phyloP scores from a whole-genome alignment of 2,329 filamentous ascomycete species.

The Fusarium euwallaceae region DNA sequence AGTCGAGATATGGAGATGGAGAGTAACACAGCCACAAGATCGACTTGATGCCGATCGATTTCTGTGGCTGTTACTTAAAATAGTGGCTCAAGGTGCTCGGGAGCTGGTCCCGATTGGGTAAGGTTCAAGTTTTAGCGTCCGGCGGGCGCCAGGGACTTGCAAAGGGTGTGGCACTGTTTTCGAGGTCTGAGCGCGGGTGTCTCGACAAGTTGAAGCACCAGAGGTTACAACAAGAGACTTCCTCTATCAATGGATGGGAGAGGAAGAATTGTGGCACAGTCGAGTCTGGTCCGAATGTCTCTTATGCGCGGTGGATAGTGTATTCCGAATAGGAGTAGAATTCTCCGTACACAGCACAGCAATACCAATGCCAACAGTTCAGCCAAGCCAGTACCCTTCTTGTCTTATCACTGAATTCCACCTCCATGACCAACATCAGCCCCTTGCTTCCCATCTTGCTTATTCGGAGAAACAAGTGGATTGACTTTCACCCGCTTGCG shows the following conservation, averaged over 20 bases:
- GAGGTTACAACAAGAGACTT: conserved; percentile 6
- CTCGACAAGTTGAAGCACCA: conserved; percentile 19
- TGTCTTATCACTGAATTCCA: conserved; percentile 1
- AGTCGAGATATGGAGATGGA: neutral
- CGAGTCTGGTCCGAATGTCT: neutral
- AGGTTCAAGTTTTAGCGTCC: neutral
- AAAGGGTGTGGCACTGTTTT: conserved; percentile 28
- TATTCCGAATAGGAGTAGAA: neutral
- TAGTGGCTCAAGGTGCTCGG: conserved; percentile 20
- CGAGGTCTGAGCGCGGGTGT: conserved; percentile 14
- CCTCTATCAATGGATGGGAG: conserved; percentile 9
- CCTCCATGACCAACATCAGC: conserved; percentile 1
- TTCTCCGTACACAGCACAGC: neutral
- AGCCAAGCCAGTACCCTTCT: neutral
- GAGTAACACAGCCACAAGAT: conserved; percentile 15
- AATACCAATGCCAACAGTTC: neutral
- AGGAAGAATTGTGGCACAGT: neutral
- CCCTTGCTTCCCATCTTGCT: conserved; percentile 13
- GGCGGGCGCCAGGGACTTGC: conserved; percentile 23
- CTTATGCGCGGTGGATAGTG: neutral
- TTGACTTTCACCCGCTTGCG: conserved; percentile 24
- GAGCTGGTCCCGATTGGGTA: conserved; percentile 5
- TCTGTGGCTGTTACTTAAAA: conserved; percentile 20
- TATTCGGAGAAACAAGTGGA: conserved; percentile 12
- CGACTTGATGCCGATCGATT: neutral